Evolutionary conservation across 2,329 filamentous ascomycete genomes (phyloP).

Genomic region (Zasmidium angulare): DNA sequence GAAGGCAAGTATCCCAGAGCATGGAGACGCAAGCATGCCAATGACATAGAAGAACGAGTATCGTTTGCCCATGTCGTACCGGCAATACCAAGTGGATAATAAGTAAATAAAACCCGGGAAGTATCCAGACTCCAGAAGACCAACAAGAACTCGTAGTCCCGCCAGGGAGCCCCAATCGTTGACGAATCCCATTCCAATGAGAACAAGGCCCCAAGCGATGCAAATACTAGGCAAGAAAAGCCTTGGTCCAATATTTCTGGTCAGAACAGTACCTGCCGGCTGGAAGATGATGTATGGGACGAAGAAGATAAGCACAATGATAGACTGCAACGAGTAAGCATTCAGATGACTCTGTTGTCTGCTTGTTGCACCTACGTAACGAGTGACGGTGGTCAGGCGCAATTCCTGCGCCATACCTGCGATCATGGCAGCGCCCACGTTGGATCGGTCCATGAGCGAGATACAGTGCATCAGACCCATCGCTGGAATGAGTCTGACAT

Average conservation of each 20-base stretch:
- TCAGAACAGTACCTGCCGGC: slow-evolving; percentile 66
- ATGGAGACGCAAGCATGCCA: slow-evolving; percentile 44
- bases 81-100: slow-evolving; percentile 18
- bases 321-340: slow-evolving; percentile 43
- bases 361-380: not conserved
- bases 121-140: slow-evolving; percentile 60
- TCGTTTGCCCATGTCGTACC: slow-evolving; percentile 32
- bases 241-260: slow-evolving; percentile 60
- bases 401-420: slow-evolving; percentile 1
- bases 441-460: slow-evolving; percentile 58
- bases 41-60: slow-evolving; percentile 47
- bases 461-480: slow-evolving; percentile 65
- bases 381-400: not conserved
- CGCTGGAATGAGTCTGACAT: slow-evolving; percentile 40
- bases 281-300: slow-evolving; percentile 70
- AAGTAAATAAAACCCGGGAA: slow-evolving; percentile 36
- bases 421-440: slow-evolving; percentile 7
- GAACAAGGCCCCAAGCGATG: slow-evolving; percentile 58
- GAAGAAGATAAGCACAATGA: slow-evolving; percentile 71
- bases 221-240: slow-evolving; percentile 36
- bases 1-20: slow-evolving; percentile 40
- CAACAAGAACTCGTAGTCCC: slow-evolving; percentile 58
- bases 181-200: slow-evolving; percentile 65
- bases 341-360: not conserved
- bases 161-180: slow-evolving; percentile 53